These are phyloP conservation scores for Mycena crocata DNA, from an alignment of 768 basidiomycete species.

Conservation along the genomic window DNA sequence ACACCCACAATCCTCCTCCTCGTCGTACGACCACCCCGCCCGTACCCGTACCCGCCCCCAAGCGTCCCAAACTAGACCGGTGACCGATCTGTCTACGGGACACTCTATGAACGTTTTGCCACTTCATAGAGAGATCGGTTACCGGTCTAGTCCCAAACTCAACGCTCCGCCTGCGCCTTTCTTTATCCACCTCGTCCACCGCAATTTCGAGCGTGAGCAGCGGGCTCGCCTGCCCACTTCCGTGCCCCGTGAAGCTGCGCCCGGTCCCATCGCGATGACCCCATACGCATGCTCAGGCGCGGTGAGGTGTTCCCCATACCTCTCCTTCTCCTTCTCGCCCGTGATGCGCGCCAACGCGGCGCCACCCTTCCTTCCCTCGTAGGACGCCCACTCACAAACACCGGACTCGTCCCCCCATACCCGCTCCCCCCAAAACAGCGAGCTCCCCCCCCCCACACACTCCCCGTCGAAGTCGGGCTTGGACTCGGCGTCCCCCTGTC, in stretches of 20 bases:
- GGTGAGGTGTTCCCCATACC: constrained; percentile 4
- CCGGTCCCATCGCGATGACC: neutral
- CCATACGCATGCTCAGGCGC: neutral
- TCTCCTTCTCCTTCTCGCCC: too few relatives aligned
- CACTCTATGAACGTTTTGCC: too few relatives aligned
- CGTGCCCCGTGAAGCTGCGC: neutral
- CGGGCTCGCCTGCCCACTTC: constrained; percentile 22
- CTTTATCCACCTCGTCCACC: constrained; percentile 36
- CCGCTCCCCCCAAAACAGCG: too few relatives aligned
- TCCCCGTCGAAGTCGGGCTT: too few relatives aligned
- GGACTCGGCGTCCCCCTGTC: constrained; percentile 26
- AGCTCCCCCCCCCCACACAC: too few relatives aligned
- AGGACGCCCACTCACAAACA: too few relatives aligned
- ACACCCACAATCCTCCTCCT: neutral
- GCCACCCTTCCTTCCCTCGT: neutral
- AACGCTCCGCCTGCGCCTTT: constrained; percentile 16
- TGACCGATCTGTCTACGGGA: too few relatives aligned
- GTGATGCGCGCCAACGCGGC: constrained; percentile 20
- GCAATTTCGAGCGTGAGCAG: constrained; percentile 32
- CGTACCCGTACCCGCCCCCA: too few relatives aligned
- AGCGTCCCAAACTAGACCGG: too few relatives aligned
- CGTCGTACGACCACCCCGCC: neutral
- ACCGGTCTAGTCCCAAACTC: too few relatives aligned
- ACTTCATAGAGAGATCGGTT: too few relatives aligned
- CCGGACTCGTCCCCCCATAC: neutral